phyloP scores from a whole-genome alignment of 2,329 filamentous ascomycete species.

The Phoma sp. region DNA sequence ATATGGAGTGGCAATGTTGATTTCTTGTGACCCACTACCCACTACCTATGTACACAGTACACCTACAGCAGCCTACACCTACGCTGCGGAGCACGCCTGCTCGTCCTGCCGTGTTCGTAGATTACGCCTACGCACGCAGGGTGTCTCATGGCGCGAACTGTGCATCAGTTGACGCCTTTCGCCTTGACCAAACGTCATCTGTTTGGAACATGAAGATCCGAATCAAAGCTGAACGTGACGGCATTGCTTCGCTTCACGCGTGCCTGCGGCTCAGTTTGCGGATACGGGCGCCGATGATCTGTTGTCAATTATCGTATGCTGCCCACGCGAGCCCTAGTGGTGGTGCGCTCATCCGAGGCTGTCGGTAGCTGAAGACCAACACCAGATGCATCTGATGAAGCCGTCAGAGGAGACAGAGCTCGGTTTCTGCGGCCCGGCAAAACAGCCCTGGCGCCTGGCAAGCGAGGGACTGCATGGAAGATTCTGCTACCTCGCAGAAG shows the following conservation, averaged over 20 bases:
- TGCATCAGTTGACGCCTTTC: slow-evolving; percentile 4
- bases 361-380: slow-evolving; percentile 13
- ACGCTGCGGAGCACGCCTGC: not conserved
- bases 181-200: slow-evolving; percentile 7
- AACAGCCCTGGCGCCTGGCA: slow-evolving; percentile 1
- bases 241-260: slow-evolving; percentile 14
- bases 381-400: slow-evolving; percentile 7
- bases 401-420: slow-evolving; percentile 6
- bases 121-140: slow-evolving; percentile 4
- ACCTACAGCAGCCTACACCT: no score
- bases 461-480: slow-evolving; percentile 14
- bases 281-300: slow-evolving; percentile 20
- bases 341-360: slow-evolving; percentile 8
- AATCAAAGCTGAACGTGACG: slow-evolving; percentile 9
- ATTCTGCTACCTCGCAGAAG: slow-evolving; percentile 17
- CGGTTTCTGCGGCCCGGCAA: slow-evolving; percentile 9
- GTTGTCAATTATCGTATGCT: slow-evolving; percentile 27
- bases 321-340: slow-evolving; percentile 18
- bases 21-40: not conserved
- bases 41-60: not conserved
- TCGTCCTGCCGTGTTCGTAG: slow-evolving; percentile 1
- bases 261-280: slow-evolving; percentile 11
- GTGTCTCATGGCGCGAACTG: slow-evolving; percentile 4
- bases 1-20: slow-evolving; percentile 5
- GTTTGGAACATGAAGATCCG: slow-evolving; percentile 10